Evolutionary conservation across 805 yeast species (phyloP).

Genomic region (Wickerhamomyces ciferrii): DNA sequence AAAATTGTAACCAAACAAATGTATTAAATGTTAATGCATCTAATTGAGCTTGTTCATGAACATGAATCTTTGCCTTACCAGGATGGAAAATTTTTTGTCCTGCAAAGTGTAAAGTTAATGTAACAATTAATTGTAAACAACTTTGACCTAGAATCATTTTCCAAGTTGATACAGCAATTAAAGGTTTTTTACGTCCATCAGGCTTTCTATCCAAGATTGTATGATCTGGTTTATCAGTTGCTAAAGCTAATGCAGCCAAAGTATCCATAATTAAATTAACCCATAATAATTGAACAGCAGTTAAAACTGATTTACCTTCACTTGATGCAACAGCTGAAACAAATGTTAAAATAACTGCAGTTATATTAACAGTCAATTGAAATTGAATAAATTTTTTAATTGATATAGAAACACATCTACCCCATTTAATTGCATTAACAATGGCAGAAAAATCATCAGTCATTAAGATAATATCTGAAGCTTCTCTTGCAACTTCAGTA

Average conservation of each 20-base stretch:
- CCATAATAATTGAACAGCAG: constrained; percentile 97
- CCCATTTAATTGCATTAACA: constrained; percentile 98
- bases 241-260: constrained; percentile 93
- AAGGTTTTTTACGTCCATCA: constrained; percentile 70
- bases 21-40: constrained; percentile 89
- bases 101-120: constrained; percentile 77
- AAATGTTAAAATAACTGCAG: constrained; percentile 94
- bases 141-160: constrained; percentile 95
- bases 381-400: constrained; percentile 95
- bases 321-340: constrained; percentile 85
- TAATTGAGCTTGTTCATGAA: constrained; percentile 51
- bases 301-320: constrained; percentile 79
- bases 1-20: constrained; percentile 97
- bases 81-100: constrained; percentile 58
- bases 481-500: constrained; percentile 98
- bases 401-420: constrained; percentile 91
- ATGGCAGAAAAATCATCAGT: constrained; percentile 93
- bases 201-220: constrained; percentile 77
- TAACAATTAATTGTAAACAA: constrained; percentile 67
- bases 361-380: constrained; percentile 92
- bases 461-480: constrained; percentile 88
- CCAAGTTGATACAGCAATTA: constrained; percentile 94
- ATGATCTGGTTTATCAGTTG: constrained; percentile 94
- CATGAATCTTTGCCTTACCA: constrained; percentile 20
- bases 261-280: constrained; percentile 98